A percentile compares a stretch with the other conserved stretches of the same genome.
phyloP scores from a whole-genome alignment of 345 rosid genomes.

The Limnanthes douglasii region DNA sequence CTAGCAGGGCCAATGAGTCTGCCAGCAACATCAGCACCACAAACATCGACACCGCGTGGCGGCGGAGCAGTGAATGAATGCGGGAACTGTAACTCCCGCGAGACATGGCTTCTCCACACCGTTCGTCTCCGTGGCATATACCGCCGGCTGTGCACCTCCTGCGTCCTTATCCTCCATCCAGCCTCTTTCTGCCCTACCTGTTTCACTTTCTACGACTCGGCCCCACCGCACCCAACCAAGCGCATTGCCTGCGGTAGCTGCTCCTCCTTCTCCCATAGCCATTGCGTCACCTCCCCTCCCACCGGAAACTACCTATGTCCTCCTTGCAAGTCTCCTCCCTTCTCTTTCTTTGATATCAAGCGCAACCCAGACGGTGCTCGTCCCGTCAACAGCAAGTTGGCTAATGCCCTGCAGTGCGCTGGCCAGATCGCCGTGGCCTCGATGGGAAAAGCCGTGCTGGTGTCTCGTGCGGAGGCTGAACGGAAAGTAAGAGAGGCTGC shows the following conservation, averaged over 20 bases:
- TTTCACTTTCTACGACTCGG: constrained; percentile 38
- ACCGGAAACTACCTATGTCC: constrained; percentile 30
- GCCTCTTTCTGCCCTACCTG: constrained; percentile 58
- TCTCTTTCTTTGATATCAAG: constrained; percentile 22
- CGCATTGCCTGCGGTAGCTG: constrained; percentile 46
- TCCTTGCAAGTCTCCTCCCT: constrained; percentile 33
- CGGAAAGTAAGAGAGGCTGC: constrained; percentile 46
- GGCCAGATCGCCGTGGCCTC: constrained; percentile 36
- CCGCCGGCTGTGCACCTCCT: constrained; percentile 60
- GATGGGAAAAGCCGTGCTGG: constrained; percentile 32
- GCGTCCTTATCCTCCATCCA: constrained; percentile 56
- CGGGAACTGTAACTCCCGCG: constrained; percentile 25
- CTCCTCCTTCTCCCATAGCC: constrained; percentile 41
- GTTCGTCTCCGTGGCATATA: constrained; percentile 30
- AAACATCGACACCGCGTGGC: background rate
- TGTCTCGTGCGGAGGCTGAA: constrained; percentile 30
- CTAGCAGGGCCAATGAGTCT: too few species aligned
- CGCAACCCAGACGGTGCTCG: background rate
- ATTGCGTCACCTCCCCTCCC: constrained; percentile 28
- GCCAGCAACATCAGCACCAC: too few species aligned
- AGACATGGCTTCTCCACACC: constrained; percentile 28
- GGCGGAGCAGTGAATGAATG: constrained; percentile 15
- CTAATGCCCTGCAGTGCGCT: constrained; percentile 38
- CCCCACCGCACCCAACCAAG: constrained; percentile 29
- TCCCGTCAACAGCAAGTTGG: constrained; percentile 23